phyloP scores from a whole-genome alignment of 163 green algal species.

The Prototheca cutis region DNA sequence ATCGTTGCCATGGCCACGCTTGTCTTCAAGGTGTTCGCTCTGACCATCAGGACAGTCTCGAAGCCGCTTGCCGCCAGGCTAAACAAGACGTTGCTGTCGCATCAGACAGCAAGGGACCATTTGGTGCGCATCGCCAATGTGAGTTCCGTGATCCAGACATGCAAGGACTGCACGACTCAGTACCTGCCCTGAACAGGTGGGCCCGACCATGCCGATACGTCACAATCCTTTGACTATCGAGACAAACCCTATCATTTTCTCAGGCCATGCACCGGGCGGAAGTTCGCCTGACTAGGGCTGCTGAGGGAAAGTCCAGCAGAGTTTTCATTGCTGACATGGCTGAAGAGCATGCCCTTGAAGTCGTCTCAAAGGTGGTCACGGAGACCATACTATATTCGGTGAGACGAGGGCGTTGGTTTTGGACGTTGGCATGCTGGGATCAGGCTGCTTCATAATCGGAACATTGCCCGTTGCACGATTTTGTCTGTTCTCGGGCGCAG shows the following conservation, averaged over 20 bases:
- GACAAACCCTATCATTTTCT: too few species aligned
- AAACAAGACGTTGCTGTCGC: neutral
- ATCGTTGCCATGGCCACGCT: neutral
- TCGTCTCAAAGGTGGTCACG: neutral
- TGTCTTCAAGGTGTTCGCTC: neutral
- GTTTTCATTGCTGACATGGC: neutral
- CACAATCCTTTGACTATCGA: too few species aligned
- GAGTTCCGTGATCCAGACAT: neutral
- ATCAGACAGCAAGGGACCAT: neutral
- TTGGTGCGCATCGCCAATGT: neutral
- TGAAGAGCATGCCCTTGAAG: neutral
- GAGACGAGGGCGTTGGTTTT: too few species aligned
- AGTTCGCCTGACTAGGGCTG: neutral
- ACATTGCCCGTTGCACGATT: too few species aligned
- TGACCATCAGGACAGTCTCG: neutral
- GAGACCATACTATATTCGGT: neutral
- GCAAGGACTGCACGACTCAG: too few species aligned
- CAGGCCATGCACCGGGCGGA: neutral
- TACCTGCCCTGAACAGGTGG: too few species aligned
- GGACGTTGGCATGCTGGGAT: too few species aligned
- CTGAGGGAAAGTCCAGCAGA: neutral
- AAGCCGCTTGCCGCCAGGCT: neutral
- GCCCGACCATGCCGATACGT: too few species aligned
- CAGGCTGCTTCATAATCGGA: too few species aligned
- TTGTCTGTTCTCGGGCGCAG: too few species aligned